A percentile compares a stretch with the other conserved stretches of the same genome.
Conservation (phyloP, 192 early-diverging fungal species). For the Coemansia sp. region DNA sequence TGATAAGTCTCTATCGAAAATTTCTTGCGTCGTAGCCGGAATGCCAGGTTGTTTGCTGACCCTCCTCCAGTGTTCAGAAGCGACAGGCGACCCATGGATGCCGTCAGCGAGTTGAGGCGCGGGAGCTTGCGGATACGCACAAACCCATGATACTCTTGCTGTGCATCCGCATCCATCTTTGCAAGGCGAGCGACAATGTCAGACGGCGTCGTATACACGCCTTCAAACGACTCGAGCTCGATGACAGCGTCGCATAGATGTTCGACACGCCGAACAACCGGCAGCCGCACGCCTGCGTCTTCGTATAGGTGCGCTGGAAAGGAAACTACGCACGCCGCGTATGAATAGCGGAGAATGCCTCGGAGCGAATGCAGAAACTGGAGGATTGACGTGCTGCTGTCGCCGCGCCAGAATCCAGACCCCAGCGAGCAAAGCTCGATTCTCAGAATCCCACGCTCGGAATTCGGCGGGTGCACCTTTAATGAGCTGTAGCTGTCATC, state of each 20-base stretch:
- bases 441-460: constrained; percentile 67
- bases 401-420: constrained; percentile 75
- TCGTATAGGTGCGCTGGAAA: constrained; percentile 80
- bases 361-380: constrained; percentile 75
- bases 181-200: constrained; percentile 57
- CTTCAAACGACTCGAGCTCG: constrained; percentile 92
- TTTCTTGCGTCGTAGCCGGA: constrained; percentile 84
- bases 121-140: constrained; percentile 84
- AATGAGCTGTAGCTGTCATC: constrained; percentile 68
- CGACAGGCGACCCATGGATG: constrained; percentile 69
- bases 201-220: constrained; percentile 47
- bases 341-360: constrained; percentile 74
- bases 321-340: constrained; percentile 74
- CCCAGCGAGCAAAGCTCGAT: constrained; percentile 80
- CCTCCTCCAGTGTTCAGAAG: constrained; percentile 58
- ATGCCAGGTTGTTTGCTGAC: constrained; percentile 74
- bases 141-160: constrained; percentile 81
- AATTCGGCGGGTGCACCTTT: constrained; percentile 22
- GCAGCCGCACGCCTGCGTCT: constrained; percentile 34
- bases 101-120: constrained; percentile 70
- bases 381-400: constrained; percentile 56
- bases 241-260: constrained; percentile 85
- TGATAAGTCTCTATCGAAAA: constrained; percentile 92
- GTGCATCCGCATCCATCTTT: constrained; percentile 56
- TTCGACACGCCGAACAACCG: constrained; percentile 67